These are phyloP conservation scores for Ulota crispa DNA, from an alignment of 225 moss, liverwort and hornwort species.

Conservation along the genomic window DNA sequence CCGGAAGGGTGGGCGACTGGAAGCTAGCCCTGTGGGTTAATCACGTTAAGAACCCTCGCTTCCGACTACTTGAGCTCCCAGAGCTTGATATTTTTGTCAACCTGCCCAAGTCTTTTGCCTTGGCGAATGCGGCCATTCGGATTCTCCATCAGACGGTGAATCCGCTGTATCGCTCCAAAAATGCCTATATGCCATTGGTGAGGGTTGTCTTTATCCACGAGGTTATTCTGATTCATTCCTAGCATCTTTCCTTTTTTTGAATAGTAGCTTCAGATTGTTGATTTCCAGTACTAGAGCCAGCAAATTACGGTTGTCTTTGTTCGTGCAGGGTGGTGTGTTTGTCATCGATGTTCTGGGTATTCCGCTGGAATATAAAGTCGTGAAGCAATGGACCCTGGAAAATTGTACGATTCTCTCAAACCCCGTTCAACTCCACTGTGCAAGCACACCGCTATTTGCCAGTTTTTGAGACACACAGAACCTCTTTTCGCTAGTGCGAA, in stretches of 20 bases:
- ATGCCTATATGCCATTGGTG: conserved; percentile 83
- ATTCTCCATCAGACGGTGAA: conserved; percentile 77
- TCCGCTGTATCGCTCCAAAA: conserved; percentile 65
- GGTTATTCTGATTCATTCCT: background rate
- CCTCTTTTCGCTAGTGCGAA: background rate
- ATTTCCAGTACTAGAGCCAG: background rate
- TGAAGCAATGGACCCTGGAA: conserved; percentile 86
- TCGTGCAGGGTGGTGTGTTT: conserved; percentile 87
- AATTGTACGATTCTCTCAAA: conserved; percentile 50
- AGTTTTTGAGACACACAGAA: conserved; percentile 14
- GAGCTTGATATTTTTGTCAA: conserved; percentile 67
- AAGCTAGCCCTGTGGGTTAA: conserved; percentile 93
- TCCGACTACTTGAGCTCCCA: conserved; percentile 77
- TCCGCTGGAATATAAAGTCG: conserved; percentile 68
- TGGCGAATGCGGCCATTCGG: conserved; percentile 83
- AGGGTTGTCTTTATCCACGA: background rate
- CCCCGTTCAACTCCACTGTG: background rate
- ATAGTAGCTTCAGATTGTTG: background rate
- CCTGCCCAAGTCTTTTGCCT: conserved; percentile 87
- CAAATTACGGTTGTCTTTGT: background rate
- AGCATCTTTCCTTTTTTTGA: background rate
- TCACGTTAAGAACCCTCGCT: conserved; percentile 80
- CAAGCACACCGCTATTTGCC: background rate
- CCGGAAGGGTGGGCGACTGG: conserved; percentile 69
- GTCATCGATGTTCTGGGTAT: conserved; percentile 85